Conservation (phyloP, 2,329 filamentous ascomycete genomes). For the Penicillium sp. region DNA sequence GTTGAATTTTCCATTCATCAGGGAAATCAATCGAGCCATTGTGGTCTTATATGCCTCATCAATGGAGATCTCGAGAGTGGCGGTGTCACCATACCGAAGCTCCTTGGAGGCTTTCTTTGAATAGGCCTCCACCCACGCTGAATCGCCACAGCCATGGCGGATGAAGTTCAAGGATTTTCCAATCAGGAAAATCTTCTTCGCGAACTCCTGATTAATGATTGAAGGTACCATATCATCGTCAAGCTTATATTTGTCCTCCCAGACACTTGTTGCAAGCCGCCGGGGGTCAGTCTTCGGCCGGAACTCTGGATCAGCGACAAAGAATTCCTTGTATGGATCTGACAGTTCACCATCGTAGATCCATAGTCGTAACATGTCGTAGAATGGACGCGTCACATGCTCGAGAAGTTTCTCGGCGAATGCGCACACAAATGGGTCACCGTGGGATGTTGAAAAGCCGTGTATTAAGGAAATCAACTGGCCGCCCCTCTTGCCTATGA, state of each 20-base stretch:
- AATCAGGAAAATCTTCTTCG: conserved; percentile 93
- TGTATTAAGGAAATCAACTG: conserved; percentile 93
- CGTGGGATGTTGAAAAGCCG: conserved; percentile 86
- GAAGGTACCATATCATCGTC: conserved; percentile 83
- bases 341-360: conserved; percentile 97
- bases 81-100: conserved; percentile 87
- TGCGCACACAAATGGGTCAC: conserved; percentile 87
- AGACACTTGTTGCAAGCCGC: conserved; percentile 74
- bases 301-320: conserved; percentile 76
- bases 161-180: conserved; percentile 99
- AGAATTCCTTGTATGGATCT: conserved; percentile 95
- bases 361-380: conserved; percentile 93
- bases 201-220: conserved; percentile 90
- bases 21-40: conserved; percentile 87
- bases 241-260: conserved; percentile 95
- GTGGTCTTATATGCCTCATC: conserved; percentile 97
- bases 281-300: conserved; percentile 50
- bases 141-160: conserved; percentile 88
- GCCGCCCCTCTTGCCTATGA: conserved; percentile 68
- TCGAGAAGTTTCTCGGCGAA: conserved; percentile 87
- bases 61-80: conserved; percentile 85
- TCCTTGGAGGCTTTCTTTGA: conserved; percentile 91
- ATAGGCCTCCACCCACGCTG: conserved; percentile 92
- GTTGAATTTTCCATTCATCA: conserved; percentile 95
- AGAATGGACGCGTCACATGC: conserved; percentile 90